These are phyloP conservation scores for Drechslerella dactyloides DNA, from an alignment of 2,329 filamentous ascomycete species.

Conservation along the genomic window DNA sequence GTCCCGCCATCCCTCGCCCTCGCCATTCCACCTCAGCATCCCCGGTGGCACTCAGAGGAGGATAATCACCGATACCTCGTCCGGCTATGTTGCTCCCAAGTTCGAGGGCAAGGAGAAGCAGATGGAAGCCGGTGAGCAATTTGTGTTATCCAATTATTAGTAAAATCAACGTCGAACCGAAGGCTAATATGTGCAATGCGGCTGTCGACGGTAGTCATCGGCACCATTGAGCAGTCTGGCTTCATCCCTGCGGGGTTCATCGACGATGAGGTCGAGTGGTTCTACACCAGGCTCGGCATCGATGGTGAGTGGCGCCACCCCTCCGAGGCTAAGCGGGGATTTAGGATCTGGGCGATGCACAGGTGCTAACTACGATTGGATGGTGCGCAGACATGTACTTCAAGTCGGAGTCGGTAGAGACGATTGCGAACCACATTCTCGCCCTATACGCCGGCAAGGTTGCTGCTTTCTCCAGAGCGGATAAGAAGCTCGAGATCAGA, in stretches of 20 bases:
- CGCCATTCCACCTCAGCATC: slow-evolving; percentile 50
- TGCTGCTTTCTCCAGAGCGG: slow-evolving; percentile 87
- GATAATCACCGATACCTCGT: slow-evolving; percentile 82
- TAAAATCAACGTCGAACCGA: slow-evolving; percentile 5
- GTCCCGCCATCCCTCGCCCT: slow-evolving; percentile 43
- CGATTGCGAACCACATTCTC: slow-evolving; percentile 91
- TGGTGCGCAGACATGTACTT: slow-evolving; percentile 54
- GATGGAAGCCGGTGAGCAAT: slow-evolving; percentile 63
- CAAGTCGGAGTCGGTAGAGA: slow-evolving; percentile 61
- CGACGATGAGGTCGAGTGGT: slow-evolving; percentile 88
- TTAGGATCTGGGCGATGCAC: too few relatives aligned
- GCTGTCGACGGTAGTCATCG: slow-evolving; percentile 77
- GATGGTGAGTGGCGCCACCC: slow-evolving; percentile 64
- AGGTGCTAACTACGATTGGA: background rate
- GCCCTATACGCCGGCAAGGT: slow-evolving; percentile 97
- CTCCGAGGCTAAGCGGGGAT: background rate
- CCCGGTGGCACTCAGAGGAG: slow-evolving; percentile 65
- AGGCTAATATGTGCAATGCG: slow-evolving; percentile 56
- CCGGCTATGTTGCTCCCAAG: slow-evolving; percentile 91
- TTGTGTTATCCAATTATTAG: slow-evolving; percentile 4
- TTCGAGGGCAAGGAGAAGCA: slow-evolving; percentile 92
- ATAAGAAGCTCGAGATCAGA: slow-evolving; percentile 91
- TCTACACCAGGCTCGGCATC: slow-evolving; percentile 96
- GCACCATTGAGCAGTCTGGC: slow-evolving; percentile 75
- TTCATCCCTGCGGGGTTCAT: slow-evolving; percentile 87